Conservation (phyloP, 75 land plant genomes). For the Azolla pinnata region DNA sequence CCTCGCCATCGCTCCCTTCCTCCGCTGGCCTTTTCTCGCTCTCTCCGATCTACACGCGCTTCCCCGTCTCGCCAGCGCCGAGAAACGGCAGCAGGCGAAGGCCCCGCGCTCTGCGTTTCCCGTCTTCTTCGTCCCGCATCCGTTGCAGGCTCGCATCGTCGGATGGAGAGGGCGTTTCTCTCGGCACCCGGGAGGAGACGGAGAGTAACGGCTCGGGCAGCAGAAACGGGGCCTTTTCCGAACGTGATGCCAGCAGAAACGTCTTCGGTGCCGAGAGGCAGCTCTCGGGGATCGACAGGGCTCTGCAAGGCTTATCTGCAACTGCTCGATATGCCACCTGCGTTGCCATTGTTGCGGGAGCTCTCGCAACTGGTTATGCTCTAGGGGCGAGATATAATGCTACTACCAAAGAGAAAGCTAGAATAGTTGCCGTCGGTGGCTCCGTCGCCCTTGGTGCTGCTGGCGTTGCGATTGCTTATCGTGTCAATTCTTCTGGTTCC, state of each 20-base stretch:
- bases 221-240: not conserved
- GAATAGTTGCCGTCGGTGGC: conserved; percentile 51
- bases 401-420: conserved; percentile 26
- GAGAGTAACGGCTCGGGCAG: too few species aligned
- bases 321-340: conserved; percentile 53
- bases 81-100: not conserved
- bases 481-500: conserved; percentile 56
- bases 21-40: not conserved
- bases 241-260: conserved; percentile 9
- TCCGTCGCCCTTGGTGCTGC: conserved; percentile 68
- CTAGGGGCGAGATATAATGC: too few species aligned
- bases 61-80: too few species aligned
- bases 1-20: not conserved
- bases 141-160: too few species aligned
- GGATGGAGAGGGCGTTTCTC: too few species aligned
- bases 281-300: conserved; percentile 50
- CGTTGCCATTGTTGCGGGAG: conserved; percentile 51
- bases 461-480: conserved; percentile 61
- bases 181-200: too few species aligned
- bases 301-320: conserved; percentile 49
- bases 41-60: not conserved
- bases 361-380: conserved; percentile 70
- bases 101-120: not conserved
- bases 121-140: too few species aligned
- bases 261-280: conserved; percentile 62